Conservation (phyloP, 2,329 filamentous ascomycete species). For the Nakataea oryzae region DNA sequence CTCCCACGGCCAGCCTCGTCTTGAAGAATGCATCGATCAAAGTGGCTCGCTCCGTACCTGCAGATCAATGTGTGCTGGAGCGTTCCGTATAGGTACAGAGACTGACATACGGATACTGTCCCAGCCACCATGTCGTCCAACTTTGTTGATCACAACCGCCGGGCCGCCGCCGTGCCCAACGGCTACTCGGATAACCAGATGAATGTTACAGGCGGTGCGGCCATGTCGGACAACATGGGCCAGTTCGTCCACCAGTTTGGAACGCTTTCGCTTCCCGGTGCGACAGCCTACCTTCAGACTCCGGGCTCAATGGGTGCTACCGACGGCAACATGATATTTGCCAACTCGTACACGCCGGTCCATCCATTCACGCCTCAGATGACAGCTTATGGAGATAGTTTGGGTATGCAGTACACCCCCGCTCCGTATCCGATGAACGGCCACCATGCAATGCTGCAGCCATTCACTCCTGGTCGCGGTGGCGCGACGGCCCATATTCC, state of each 20-base stretch:
- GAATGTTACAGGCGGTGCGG: not conserved
- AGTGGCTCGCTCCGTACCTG: not conserved
- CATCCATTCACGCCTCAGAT: constrained; percentile 12
- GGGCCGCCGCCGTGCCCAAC: constrained; percentile 4
- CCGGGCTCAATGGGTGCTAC: constrained; percentile 12
- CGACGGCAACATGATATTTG: constrained; percentile 18
- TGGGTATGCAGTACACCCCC: constrained; percentile 11
- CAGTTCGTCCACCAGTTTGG: constrained; percentile 18
- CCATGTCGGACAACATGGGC: constrained; percentile 3
- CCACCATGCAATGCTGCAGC: constrained; percentile 21
- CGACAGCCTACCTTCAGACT: constrained; percentile 14
- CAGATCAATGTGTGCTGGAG: not conserved
- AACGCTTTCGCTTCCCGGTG: constrained; percentile 13
- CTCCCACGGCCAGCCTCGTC: too few relatives aligned
- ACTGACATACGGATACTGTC: not conserved
- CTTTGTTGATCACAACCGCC: constrained; percentile 1
- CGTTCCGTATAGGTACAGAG: not conserved
- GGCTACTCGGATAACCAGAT: constrained; percentile 6
- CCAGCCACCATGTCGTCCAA: not conserved
- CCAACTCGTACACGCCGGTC: constrained; percentile 11
- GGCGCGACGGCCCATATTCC: constrained; percentile 31
- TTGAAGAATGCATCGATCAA: not conserved
- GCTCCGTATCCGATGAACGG: constrained; percentile 10
- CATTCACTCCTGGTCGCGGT: constrained; percentile 42
- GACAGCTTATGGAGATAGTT: constrained; percentile 14